phyloP scores from a whole-genome alignment of 2,329 filamentous ascomycete genomes.

The Botrytis porri region DNA sequence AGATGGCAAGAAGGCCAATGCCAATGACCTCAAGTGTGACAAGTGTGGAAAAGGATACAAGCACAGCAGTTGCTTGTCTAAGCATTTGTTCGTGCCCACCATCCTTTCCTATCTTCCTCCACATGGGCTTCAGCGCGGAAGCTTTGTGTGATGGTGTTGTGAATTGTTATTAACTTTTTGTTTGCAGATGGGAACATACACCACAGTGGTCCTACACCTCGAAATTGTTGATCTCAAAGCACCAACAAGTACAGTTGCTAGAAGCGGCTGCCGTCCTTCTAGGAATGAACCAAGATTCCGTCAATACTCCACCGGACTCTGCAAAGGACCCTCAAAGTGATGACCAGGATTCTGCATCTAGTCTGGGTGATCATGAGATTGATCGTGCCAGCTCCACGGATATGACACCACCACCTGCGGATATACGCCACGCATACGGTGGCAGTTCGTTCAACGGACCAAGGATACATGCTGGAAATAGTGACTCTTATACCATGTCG shows the following conservation, averaged over 20 bases:
- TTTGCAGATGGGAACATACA: constrained; percentile 94
- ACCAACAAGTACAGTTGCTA: constrained; percentile 96
- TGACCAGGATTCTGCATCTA: constrained; percentile 75
- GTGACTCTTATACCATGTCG: constrained; percentile 77
- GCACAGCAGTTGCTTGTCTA: constrained; percentile 99
- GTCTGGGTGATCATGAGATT: constrained; percentile 68
- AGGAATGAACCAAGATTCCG: constrained; percentile 70
- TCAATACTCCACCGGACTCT: constrained; percentile 60
- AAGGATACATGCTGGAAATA: constrained; percentile 61
- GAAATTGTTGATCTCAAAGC: constrained; percentile 97
- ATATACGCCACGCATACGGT: constrained; percentile 51
- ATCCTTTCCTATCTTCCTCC: constrained; percentile 41
- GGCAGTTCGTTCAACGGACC: constrained; percentile 41
- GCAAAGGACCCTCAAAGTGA: constrained; percentile 68
- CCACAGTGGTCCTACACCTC: constrained; percentile 97
- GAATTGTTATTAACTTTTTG: constrained; percentile 39
- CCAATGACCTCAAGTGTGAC: constrained; percentile 88
- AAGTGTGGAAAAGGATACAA: constrained; percentile 99
- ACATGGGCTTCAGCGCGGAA: constrained; percentile 42
- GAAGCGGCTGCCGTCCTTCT: constrained; percentile 96
- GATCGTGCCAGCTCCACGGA: constrained; percentile 81
- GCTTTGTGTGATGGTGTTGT: constrained; percentile 38
- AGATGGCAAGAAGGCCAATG: constrained; percentile 74
- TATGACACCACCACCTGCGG: constrained; percentile 81
- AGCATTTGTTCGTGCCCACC: constrained; percentile 95